A percentile compares a stretch with the other conserved stretches of the same genome.
phyloP scores from a whole-genome alignment of 192 early-diverging fungal genomes.

The Entophlyctis luteolus region DNA sequence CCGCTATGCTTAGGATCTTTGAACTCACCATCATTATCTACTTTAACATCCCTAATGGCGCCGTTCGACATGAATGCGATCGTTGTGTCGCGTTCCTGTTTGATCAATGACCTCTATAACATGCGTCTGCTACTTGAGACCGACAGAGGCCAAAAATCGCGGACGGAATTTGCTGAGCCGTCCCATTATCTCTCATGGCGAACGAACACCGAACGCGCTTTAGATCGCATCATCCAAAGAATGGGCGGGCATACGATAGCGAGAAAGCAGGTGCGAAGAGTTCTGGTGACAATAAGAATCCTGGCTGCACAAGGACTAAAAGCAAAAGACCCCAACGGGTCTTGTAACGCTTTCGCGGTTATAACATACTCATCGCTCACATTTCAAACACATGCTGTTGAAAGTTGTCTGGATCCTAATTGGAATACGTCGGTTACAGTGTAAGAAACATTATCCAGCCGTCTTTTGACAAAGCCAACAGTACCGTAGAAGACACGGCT shows the following conservation, averaged over 20 bases:
- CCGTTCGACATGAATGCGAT: not conserved
- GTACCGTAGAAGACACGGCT: not conserved
- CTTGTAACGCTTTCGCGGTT: not conserved
- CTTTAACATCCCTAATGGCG: not conserved
- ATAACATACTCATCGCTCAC: not conserved
- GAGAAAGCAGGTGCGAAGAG: not conserved
- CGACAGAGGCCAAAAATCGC: not conserved
- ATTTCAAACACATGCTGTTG: not conserved
- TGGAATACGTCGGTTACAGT: not conserved
- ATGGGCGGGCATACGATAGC: not conserved
- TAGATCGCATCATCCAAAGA: no score
- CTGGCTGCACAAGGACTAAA: not conserved
- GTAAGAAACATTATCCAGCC: not conserved
- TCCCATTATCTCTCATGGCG: not conserved
- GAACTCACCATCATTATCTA: not conserved
- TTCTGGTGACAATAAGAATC: not conserved
- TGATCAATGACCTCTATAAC: not conserved
- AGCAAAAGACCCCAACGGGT: conserved; percentile 6
- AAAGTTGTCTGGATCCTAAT: not conserved
- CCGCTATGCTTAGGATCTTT: no score
- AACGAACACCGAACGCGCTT: not conserved
- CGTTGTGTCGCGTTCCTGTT: not conserved
- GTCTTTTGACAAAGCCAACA: not conserved
- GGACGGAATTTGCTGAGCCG: not conserved
- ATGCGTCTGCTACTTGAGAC: not conserved